Conservation (phyloP, 176 grass and related monocot genomes). For the Bromus sterilis region DNA sequence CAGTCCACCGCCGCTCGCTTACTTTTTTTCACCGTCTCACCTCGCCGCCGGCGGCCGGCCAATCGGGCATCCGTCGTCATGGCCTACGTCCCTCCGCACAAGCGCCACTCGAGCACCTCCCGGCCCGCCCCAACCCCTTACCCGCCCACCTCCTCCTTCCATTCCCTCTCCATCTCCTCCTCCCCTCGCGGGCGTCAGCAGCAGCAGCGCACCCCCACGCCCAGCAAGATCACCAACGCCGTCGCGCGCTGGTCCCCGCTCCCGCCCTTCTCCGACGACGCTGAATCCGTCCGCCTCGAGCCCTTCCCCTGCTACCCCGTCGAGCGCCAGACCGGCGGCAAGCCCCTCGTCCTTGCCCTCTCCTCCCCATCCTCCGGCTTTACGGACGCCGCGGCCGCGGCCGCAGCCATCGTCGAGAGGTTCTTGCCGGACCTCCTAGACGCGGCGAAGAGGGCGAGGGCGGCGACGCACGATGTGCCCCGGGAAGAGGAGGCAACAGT, state of each 20-base stretch:
- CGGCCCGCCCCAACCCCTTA: not conserved
- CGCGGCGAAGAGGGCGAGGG: conserved; percentile 3
- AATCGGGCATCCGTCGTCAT: not conserved
- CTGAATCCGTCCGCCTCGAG: not conserved
- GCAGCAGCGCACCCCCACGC: not conserved
- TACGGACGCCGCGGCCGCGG: not conserved
- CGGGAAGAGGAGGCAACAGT: conserved; percentile 11
- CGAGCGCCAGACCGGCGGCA: conserved; percentile 30
- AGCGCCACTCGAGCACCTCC: not conserved
- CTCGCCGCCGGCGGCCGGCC: too few relatives aligned
- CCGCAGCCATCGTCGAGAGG: not conserved
- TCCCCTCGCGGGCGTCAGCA: not conserved
- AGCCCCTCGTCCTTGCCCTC: conserved; percentile 19
- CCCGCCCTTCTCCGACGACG: conserved; percentile 7
- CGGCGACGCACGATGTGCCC: not conserved
- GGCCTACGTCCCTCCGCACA: conserved; percentile 37
- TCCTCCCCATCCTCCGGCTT: not conserved
- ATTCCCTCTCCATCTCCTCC: too few relatives aligned
- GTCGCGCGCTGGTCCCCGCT: conserved; percentile 11
- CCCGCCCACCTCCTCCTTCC: conserved; percentile 20
- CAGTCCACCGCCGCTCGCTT: not conserved
- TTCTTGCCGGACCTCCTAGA: conserved; percentile 21
- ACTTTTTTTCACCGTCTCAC: not conserved
- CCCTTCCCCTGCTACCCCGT: conserved; percentile 15
- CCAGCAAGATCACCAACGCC: conserved; percentile 24